A percentile compares a stretch with the other conserved stretches of the same genome.
Conservation (phyloP, 148 eudicot species). For the Polygonum maritimum region DNA sequence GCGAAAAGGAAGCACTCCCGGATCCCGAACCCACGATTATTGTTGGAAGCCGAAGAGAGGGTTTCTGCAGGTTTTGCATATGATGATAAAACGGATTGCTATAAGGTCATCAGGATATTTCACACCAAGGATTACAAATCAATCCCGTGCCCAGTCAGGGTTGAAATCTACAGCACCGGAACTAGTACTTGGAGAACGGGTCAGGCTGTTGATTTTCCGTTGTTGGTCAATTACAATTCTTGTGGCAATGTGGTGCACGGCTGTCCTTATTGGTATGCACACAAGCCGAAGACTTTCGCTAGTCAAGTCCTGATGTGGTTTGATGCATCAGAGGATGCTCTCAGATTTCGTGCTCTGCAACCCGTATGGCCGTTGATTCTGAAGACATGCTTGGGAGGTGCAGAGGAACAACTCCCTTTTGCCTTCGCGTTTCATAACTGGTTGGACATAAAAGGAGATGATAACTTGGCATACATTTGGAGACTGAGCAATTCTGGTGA, state of each 20-base stretch:
- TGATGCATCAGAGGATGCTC: not conserved
- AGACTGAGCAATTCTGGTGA: slow-evolving; percentile 10
- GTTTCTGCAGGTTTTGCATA: slow-evolving; percentile 1
- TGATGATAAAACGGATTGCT: not conserved
- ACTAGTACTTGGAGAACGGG: no score
- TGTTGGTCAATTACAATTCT: not conserved
- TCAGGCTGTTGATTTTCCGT: no score
- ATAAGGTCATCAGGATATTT: not conserved
- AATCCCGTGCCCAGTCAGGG: no score
- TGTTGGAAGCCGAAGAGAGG: not conserved
- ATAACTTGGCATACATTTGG: slow-evolving; percentile 3
- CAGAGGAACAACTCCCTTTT: not conserved
- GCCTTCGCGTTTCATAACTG: not conserved
- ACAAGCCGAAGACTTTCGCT: not conserved
- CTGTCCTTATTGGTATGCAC: no score
- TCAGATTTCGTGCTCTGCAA: not conserved
- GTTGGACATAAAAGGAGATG: not conserved
- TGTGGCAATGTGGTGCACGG: no score
- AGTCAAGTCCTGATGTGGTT: not conserved
- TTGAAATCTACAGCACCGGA: no score
- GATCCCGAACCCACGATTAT: not conserved
- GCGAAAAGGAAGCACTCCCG: not conserved
- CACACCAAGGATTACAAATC: no score
- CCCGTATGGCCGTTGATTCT: no score
- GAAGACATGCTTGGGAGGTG: not conserved